These are phyloP conservation scores for Pichia kluyveri DNA, from an alignment of 805 yeast genomes.

Conservation along the genomic window DNA sequence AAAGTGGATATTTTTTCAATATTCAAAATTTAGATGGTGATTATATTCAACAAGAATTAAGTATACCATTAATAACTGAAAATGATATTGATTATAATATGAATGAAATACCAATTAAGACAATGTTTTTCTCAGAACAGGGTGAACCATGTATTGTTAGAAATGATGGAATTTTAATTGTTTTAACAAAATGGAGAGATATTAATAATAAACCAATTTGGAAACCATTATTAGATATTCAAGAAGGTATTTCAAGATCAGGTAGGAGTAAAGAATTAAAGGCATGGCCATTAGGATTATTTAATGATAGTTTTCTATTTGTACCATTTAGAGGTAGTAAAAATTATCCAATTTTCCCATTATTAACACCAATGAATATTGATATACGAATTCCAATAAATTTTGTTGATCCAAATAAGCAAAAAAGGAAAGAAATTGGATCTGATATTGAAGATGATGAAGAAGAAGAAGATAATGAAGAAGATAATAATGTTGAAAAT, in stretches of 20 bases:
- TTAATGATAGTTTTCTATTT: slow-evolving; percentile 62
- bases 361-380: slow-evolving; percentile 76
- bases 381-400: slow-evolving; percentile 59
- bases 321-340: slow-evolving; percentile 61
- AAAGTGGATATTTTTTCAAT: slow-evolving; percentile 16
- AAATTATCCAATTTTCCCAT: slow-evolving; percentile 69
- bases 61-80: slow-evolving; percentile 30
- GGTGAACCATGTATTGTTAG: slow-evolving; percentile 91
- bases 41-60: slow-evolving; percentile 33
- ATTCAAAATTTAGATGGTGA: slow-evolving; percentile 30
- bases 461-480: too few relatives aligned
- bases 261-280: slow-evolving; percentile 52
- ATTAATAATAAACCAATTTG: slow-evolving; percentile 63
- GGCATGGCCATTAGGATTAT: slow-evolving; percentile 84
- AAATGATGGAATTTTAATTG: slow-evolving; percentile 60
- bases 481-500: slow-evolving; percentile 22
- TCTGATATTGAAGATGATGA: not conserved
- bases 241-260: slow-evolving; percentile 39
- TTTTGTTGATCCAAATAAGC: slow-evolving; percentile 13
- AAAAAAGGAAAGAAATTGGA: slow-evolving; percentile 1
- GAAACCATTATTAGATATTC: slow-evolving; percentile 73
- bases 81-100: not conserved
- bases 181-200: slow-evolving; percentile 72
- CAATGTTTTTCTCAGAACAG: slow-evolving; percentile 75
- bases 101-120: slow-evolving; percentile 31